phyloP scores from a whole-genome alignment of 495 filamentous ascomycete genomes.

The Friedmanniomyces simplex region DNA sequence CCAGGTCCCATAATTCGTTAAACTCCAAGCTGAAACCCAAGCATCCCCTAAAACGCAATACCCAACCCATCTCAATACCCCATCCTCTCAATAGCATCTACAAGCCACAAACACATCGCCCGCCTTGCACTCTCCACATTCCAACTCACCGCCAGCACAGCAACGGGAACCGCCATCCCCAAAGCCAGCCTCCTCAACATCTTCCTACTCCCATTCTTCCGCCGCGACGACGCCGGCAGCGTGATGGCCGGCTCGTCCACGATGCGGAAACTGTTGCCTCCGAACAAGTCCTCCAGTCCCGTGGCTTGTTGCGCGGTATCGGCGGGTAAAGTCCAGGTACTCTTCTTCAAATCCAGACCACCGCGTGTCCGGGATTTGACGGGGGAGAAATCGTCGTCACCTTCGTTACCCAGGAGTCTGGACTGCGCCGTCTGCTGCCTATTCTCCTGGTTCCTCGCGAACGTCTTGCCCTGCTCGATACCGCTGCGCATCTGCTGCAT shows the following conservation, averaged over 20 bases:
- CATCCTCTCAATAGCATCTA: not conserved
- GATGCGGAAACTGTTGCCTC: slow-evolving; percentile 13
- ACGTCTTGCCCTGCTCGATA: slow-evolving; percentile 11
- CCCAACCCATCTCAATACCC: not conserved
- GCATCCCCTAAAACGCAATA: no score
- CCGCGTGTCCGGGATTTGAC: slow-evolving; percentile 14
- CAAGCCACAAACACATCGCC: slow-evolving; percentile 5
- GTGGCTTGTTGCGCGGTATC: slow-evolving; percentile 6
- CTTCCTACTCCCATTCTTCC: not conserved
- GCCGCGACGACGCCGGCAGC: not conserved
- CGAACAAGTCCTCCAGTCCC: slow-evolving; percentile 20
- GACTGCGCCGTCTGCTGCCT: not conserved
- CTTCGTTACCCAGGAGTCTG: not conserved
- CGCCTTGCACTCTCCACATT: not conserved
- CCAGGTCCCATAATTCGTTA: no score
- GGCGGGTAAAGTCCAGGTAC: slow-evolving; percentile 8
- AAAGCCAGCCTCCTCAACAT: not conserved
- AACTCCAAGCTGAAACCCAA: not conserved
- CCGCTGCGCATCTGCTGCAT: slow-evolving; percentile 28
- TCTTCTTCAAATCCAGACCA: slow-evolving; percentile 2
- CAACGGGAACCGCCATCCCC: not conserved
- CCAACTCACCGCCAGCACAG: not conserved
- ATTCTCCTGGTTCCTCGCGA: not conserved
- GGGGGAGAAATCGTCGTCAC: slow-evolving; percentile 14
- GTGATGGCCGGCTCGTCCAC: slow-evolving; percentile 5